Evolutionary conservation across 805 yeast genomes (phyloP), one percentile per base, ranked within the genome.

Genomic region (Saturnispora silvae): DNA sequence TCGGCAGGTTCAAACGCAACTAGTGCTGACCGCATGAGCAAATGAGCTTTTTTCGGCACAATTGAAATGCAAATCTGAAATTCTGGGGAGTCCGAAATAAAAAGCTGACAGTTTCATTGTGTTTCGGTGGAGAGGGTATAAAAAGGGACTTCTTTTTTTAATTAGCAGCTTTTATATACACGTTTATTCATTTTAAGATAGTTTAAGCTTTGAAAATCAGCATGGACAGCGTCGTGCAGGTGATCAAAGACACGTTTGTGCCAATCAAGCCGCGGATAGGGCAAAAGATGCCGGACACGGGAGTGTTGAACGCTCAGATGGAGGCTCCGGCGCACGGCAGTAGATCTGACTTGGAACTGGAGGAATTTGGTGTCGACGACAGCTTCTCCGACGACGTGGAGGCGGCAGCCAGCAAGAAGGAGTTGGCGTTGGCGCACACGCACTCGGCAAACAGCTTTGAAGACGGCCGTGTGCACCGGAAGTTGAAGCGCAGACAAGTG

Each of bases 401-500:
- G 13, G 28, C 32, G 13, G 30, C 25, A 7, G 27, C n/a, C 11
- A 35, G 40, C 27, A 35, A 31, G 17, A 13, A 30, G 10, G 25
- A 34, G 5, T 10, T 20, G 15, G 5, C 26, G 2, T 31, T 19
- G 8, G 35, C 33, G 30, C 13, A 27, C 6, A 19, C 34, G 17
- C n/a, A 20, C 8, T 45, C 28, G n/a, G 5, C 15, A 10, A n/a
- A 25, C n/a, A 15, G n/a, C 6, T 25, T 33, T 33, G 46, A 38
- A 37, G 29, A 29, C 18, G 50, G 50, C 15, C 27, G 36, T 18
- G 41, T 40, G 5, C 50, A 47, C 27, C 37, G 72, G 19, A 55
- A 33, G 20, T 37, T 81, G 37, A 59, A 66, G 43, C 70, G 77
- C 35, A 63, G 94, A 43, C 94, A 83, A 57, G 75, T 81, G 16